Evolutionary conservation across 169 alveolate genomes (phyloP), one percentile per base, ranked within the genome.

Genomic region (Pseudocohnilembus persalinus): DNA sequence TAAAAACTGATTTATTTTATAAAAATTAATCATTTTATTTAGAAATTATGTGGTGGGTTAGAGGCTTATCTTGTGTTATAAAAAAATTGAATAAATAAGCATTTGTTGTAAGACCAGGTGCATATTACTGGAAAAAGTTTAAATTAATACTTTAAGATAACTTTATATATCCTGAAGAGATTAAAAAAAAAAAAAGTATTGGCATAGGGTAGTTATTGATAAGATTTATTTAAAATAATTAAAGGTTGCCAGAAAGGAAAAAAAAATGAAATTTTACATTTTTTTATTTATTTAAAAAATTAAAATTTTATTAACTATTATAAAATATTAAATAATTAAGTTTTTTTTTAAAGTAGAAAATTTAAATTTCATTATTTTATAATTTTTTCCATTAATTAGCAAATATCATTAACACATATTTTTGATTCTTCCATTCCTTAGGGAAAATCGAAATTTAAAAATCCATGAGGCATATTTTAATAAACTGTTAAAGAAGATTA

Each of bases 401-500:
- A 88, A 80, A 89, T 84, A 65, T 83, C 88, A 63, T 64, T 31
- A 0, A 83, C 77, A 35, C 85, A 81, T 65, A 76, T 29, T 75
- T 33, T 28, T 28, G 87, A 76, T 35, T 92, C 94, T 63, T 85
- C 87, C 90, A 93, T 87, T 24, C 94, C 95, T 34, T 90, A 85
- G 15, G 87, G 84, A 26, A 88, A 72, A 74, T 89, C 90, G 65
- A 75, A 88, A 74, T 90, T 91, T 30, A 94, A 65, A 68, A 88
- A 90, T 20, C 97, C 98, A 88, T 96, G 98, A 72, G 93, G 88
- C 87, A 91, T 83, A 68, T 83, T 87, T 81, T 82, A 81, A 81
- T 88, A 94, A 75, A 92, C 96, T 73, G 80, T 85, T 31, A 93
- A 85, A 73, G 91, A 89, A 30, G 91, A 93, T 89, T 96, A 95